Evolutionary conservation across 1,284 basidiomycete species (phyloP).

Genomic region (Vanrija sp.): DNA sequence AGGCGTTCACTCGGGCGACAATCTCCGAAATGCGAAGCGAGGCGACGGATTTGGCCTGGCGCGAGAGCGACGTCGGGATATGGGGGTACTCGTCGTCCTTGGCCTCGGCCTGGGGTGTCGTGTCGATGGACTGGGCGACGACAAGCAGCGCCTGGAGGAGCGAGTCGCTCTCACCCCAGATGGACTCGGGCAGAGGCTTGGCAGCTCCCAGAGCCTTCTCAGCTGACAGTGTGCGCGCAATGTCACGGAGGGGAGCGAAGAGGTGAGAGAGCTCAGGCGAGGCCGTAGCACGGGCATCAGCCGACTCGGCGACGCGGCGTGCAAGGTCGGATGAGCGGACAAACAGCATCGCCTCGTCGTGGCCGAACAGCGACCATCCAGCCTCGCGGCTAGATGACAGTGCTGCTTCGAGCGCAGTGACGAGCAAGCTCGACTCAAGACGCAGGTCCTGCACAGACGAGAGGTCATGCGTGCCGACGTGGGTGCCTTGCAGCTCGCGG

Average conservation of each 20-base stretch:
- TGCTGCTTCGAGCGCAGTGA: conserved; percentile 20
- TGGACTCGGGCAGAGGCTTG: conserved; percentile 4
- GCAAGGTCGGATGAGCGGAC: conserved; percentile 8
- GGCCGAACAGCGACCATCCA: conserved; percentile 24
- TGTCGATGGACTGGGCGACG: conserved; percentile 59
- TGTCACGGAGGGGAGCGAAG: conserved; percentile 53
- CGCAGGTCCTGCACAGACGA: conserved; percentile 24
- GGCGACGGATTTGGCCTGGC: conserved; percentile 21
- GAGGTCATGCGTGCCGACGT: conserved; percentile 21
- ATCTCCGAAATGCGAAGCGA: conserved; percentile 42
- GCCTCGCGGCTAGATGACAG: conserved; percentile 19
- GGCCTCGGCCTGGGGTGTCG: background rate
- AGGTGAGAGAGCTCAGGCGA: conserved; percentile 54
- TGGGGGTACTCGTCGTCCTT: conserved; percentile 40
- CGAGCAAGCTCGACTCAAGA: conserved; percentile 21
- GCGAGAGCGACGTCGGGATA: conserved; percentile 28
- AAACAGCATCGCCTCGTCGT: conserved; percentile 22
- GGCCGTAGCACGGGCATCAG: conserved; percentile 5
- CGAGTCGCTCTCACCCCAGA: conserved; percentile 42
- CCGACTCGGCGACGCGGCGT: conserved; percentile 1
- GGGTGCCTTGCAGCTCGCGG: conserved; percentile 32
- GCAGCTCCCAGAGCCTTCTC: background rate
- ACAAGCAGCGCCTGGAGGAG: conserved; percentile 64
- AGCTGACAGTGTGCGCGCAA: conserved; percentile 47
- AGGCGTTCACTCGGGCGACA: conserved; percentile 28